phyloP scores from a whole-genome alignment of 2,329 filamentous ascomycete species.

The Fusarium humuli region DNA sequence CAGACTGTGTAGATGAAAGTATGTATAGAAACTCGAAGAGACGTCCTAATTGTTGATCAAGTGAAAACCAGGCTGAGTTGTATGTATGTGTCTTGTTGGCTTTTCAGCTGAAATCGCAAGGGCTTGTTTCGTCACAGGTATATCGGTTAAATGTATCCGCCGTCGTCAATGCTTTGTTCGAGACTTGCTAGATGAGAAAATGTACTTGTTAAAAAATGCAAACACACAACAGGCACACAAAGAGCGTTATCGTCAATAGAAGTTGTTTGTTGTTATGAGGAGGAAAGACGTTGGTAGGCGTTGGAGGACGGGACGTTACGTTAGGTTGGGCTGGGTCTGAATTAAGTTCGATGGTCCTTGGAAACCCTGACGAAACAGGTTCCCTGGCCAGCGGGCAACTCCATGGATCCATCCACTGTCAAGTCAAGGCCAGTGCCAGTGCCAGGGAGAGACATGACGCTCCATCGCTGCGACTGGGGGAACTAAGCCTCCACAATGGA shows the following conservation, averaged over 20 bases:
- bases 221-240: constrained; percentile 21
- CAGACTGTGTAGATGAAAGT: neutral
- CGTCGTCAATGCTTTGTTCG: constrained; percentile 27
- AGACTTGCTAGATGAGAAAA: neutral
- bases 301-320: neutral
- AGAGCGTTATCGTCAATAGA: constrained; percentile 28
- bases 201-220: constrained; percentile 1
- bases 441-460: constrained; percentile 25
- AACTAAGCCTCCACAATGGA: constrained; percentile 20
- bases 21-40: neutral
- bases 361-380: constrained; percentile 43
- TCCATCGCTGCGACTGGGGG: constrained; percentile 4
- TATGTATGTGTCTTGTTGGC: constrained; percentile 24
- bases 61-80: constrained; percentile 12
- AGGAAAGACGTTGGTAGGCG: neutral
- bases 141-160: constrained; percentile 15
- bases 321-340: constrained; percentile 24
- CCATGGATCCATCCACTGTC: constrained; percentile 3
- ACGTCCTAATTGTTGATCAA: neutral
- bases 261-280: constrained; percentile 22
- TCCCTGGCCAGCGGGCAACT: constrained; percentile 35
- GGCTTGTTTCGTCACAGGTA: constrained; percentile 24
- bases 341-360: constrained; percentile 30
- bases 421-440: neutral
- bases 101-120: constrained; percentile 39